Base-by-base conservation (phyloP, 2,329 filamentous ascomycete species). In the Cucurbitaria berberidis region DNA sequence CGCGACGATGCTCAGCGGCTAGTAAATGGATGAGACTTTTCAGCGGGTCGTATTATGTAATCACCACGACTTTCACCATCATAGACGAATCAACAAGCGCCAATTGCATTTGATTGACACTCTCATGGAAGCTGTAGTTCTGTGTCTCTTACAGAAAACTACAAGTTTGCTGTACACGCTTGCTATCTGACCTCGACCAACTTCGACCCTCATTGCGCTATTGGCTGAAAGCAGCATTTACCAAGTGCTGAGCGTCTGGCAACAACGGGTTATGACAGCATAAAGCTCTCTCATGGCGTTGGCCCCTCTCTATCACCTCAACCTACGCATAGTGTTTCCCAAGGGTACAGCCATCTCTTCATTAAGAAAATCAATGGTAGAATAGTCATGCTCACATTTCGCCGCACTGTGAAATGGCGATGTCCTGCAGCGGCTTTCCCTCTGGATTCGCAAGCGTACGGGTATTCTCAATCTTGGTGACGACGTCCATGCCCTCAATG, bases 381-480 rank as follows among this genome's bases (percentile, higher is more conserved):
- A n/a, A 15, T 11, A 26, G 46, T 19, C 35, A 3, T 18, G 26
- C 42, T 71, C 59, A 98, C 92, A 98, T 96, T 82, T 98, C 92
- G 26, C 95, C 95, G 70, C 93, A 97, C 79, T 96, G 88, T 9
- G 86, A 81, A 68, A 99, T 88, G 13, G 87, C 84, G 2, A 98
- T 88, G 70, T 97, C 93, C 72, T 93, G 80, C 63, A 89, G 89
- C 3, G 93, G 95, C 70, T 89, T 85, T 70, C 97, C 93, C 72
- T 89, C 85, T 29, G 82, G 79, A 60, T 86, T 84, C 4, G 63
- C 59, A 10, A 69, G 22, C 3, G 88, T 90, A 9, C 93, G 89
- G 27, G 91, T 95, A 57, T 89, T 88, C 81, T 98, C 93, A 77
- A 99, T 89, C 85, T 96, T 98, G 63, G 82, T 84, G 38, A 98